Conservation (phyloP, 73 alveolate species). For the Paramecium sonneborni region DNA sequence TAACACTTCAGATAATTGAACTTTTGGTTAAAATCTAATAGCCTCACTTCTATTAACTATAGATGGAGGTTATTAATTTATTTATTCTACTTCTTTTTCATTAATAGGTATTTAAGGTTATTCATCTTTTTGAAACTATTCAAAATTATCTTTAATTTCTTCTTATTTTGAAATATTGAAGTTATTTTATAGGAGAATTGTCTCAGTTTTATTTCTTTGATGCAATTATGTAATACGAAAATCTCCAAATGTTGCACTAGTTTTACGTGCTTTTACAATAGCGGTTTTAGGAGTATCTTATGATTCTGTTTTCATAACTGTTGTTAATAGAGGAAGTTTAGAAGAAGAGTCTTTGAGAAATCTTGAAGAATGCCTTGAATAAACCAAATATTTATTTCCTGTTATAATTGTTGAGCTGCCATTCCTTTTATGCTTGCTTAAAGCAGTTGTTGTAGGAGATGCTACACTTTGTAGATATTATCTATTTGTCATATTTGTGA, state of each 20-base stretch:
- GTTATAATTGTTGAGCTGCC: constrained; percentile 6
- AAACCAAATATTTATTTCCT: not conserved
- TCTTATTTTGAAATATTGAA: not conserved
- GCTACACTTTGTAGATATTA: not conserved
- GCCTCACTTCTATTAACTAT: not conserved
- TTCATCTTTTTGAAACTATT: not conserved
- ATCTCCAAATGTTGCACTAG: not conserved
- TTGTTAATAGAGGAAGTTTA: not conserved
- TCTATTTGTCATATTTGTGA: not conserved
- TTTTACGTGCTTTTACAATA: not conserved
- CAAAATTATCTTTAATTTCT: not conserved
- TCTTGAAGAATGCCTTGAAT: not conserved
- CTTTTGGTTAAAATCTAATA: not conserved
- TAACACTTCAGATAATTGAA: not conserved
- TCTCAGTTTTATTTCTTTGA: constrained; percentile 13
- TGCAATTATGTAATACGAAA: not conserved
- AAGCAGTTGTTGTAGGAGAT: constrained; percentile 9
- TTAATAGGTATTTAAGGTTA: not conserved
- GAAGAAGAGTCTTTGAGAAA: not conserved
- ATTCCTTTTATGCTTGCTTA: not conserved
- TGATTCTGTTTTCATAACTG: constrained; percentile 6
- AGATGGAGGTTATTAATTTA: not conserved
- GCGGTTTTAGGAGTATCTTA: constrained; percentile 5
- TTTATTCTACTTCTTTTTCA: not conserved
- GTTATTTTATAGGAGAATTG: not conserved